A percentile compares a stretch with the other conserved stretches of the same genome.
These are phyloP conservation scores for Trypanosomatidae sp. DNA, from an alignment of 208 protist species.

Conservation along the genomic window DNA sequence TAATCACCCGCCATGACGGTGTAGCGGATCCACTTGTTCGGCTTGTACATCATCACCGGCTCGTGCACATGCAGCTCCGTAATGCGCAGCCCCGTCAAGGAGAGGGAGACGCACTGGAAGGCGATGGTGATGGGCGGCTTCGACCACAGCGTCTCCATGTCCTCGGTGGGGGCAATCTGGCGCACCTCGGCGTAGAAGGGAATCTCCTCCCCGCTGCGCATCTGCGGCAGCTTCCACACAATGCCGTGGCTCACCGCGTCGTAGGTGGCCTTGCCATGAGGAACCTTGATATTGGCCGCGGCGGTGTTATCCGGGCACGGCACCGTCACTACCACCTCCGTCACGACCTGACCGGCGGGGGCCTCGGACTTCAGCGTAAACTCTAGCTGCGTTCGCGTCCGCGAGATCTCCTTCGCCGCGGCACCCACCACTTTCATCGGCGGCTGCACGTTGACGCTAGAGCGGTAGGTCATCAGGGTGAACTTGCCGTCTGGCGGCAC, in stretches of 20 bases:
- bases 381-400: constrained; percentile 88
- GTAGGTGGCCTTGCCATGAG: constrained; percentile 92
- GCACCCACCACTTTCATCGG: constrained; percentile 93
- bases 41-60: constrained; percentile 74
- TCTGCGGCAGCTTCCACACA: constrained; percentile 88
- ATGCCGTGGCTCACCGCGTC: constrained; percentile 87
- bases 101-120: constrained; percentile 96
- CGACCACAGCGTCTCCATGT: constrained; percentile 83
- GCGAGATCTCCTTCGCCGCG: constrained; percentile 93
- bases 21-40: constrained; percentile 99
- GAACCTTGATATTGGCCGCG: constrained; percentile 69
- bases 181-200: constrained; percentile 91
- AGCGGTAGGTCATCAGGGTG: constrained; percentile 97
- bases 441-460: constrained; percentile 91
- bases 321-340: constrained; percentile 78
- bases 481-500: constrained; percentile 98
- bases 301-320: constrained; percentile 95
- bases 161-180: constrained; percentile 80
- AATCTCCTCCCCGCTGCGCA: constrained; percentile 83
- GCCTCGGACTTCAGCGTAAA: constrained; percentile 77
- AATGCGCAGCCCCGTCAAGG: constrained; percentile 96
- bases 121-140: constrained; percentile 95
- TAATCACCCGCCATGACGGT: constrained; percentile 97
- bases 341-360: constrained; percentile 22
- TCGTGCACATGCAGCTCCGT: constrained; percentile 93